These are phyloP conservation scores for Amylostereum chailletii DNA, from an alignment of 1,284 basidiomycete species.

Conservation along the genomic window DNA sequence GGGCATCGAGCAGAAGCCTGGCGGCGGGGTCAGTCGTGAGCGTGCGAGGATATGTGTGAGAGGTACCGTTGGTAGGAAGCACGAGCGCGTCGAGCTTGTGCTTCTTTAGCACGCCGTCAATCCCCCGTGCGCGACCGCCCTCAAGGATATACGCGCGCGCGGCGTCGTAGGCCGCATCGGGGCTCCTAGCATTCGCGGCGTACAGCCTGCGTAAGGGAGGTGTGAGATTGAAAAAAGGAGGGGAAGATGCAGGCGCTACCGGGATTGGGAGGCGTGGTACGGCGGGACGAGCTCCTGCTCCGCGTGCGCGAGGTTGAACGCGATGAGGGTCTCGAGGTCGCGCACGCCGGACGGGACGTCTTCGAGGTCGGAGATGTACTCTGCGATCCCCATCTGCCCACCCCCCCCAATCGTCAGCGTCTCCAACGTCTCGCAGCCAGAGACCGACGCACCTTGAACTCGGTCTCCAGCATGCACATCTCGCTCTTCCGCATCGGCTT, in stretches of 20 bases:
- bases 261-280: conserved; percentile 38
- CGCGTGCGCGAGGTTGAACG: conserved; percentile 42
- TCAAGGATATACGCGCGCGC: conserved; percentile 43
- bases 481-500: conserved; percentile 43
- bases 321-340: conserved; percentile 45
- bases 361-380: conserved; percentile 33
- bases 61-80: conserved; percentile 42
- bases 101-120: conserved; percentile 43
- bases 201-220: conserved; percentile 29
- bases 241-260: conserved; percentile 19
- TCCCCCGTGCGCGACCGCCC: conserved; percentile 44
- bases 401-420: not conserved
- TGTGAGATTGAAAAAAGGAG: not conserved
- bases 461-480: conserved; percentile 39
- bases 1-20: conserved; percentile 8
- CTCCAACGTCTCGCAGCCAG: not conserved
- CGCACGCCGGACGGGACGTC: conserved; percentile 45
- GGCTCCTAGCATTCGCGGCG: conserved; percentile 34
- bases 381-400: conserved; percentile 39
- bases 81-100: conserved; percentile 51
- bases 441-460: conserved; percentile 45
- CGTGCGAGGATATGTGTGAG: conserved; percentile 5
- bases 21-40: too few relatives aligned
- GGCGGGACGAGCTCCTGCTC: conserved; percentile 37
- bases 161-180: conserved; percentile 37